Conservation (phyloP, 306 rosid genomes). For the Fragaria vesca region DNA sequence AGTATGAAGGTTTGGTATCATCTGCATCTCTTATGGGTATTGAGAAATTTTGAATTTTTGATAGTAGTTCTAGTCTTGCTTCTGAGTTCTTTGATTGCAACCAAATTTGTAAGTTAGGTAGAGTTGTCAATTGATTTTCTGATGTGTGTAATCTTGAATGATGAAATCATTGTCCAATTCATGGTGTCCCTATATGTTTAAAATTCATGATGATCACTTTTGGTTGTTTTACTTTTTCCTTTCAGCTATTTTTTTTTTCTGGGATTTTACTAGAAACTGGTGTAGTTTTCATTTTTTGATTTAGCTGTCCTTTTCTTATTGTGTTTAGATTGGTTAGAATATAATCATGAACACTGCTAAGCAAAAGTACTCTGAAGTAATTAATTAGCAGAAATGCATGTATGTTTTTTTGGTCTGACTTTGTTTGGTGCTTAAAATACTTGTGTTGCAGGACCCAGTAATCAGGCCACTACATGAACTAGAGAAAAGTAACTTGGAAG, state of each 20-base stretch:
- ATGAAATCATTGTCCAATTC: not conserved
- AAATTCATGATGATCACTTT: constrained; percentile 6
- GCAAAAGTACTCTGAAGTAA: not conserved
- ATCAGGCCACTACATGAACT: constrained; percentile 66
- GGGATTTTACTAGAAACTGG: not conserved
- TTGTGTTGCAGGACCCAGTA: constrained; percentile 61
- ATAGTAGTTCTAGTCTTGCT: not conserved
- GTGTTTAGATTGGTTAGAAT: not conserved
- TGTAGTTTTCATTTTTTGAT: not conserved
- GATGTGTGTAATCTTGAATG: not conserved
- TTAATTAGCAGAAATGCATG: not conserved
- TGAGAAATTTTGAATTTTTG: not conserved
- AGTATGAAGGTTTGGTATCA: not conserved
- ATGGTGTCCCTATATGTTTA: not conserved
- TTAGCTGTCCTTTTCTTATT: not conserved
- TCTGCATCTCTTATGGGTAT: not conserved
- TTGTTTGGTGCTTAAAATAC: constrained; percentile 7
- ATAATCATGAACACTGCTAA: not conserved
- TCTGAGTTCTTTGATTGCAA: not conserved
- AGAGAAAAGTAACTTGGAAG: constrained; percentile 66
- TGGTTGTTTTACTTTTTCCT: not conserved
- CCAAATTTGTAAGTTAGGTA: not conserved
- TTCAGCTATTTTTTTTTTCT: not conserved
- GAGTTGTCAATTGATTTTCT: not conserved
- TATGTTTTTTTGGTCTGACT: not conserved